phyloP scores from a whole-genome alignment of 2,329 filamentous ascomycete species.

The Leptographium procerum region DNA sequence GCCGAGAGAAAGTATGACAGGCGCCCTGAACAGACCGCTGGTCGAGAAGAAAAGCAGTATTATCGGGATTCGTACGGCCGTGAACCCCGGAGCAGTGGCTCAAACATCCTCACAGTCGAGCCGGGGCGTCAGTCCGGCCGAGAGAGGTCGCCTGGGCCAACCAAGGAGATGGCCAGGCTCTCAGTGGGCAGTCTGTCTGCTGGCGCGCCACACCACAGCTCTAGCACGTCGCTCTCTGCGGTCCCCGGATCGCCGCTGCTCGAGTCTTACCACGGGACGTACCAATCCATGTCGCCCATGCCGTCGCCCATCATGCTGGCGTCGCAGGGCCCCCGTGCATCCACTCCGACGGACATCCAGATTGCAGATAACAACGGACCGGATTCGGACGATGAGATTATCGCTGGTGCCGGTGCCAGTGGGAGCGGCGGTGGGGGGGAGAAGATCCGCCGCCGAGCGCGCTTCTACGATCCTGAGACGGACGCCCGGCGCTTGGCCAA shows the following conservation, averaged over 20 bases:
- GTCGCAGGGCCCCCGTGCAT: conserved; percentile 37
- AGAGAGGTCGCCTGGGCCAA: conserved; percentile 34
- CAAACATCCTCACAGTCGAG: conserved; percentile 32
- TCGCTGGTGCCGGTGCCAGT: conserved; percentile 8
- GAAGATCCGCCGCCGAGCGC: conserved; percentile 44
- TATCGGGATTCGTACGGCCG: conserved; percentile 20
- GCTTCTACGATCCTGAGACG: conserved; percentile 77
- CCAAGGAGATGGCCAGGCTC: conserved; percentile 40
- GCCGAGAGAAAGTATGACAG: neutral
- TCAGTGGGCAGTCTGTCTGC: conserved; percentile 31
- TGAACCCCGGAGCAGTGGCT: conserved; percentile 23
- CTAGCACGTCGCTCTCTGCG: conserved; percentile 33
- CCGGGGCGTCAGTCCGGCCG: conserved; percentile 17
- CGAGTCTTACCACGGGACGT: conserved; percentile 87
- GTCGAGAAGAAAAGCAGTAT: conserved; percentile 13
- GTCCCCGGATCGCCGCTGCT: conserved; percentile 73
- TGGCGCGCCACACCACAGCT: conserved; percentile 21
- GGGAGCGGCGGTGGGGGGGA: conserved; percentile 25
- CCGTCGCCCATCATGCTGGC: conserved; percentile 63
- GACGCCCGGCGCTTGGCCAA: conserved; percentile 68
- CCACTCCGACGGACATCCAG: conserved; percentile 16
- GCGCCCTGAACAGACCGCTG: neutral
- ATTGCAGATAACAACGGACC: conserved; percentile 41
- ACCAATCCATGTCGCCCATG: conserved; percentile 91
- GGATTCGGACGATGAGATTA: conserved; percentile 29